These are phyloP conservation scores for Coemansia sp. DNA, from an alignment of 192 early-diverging fungal genomes.

Conservation along the genomic window DNA sequence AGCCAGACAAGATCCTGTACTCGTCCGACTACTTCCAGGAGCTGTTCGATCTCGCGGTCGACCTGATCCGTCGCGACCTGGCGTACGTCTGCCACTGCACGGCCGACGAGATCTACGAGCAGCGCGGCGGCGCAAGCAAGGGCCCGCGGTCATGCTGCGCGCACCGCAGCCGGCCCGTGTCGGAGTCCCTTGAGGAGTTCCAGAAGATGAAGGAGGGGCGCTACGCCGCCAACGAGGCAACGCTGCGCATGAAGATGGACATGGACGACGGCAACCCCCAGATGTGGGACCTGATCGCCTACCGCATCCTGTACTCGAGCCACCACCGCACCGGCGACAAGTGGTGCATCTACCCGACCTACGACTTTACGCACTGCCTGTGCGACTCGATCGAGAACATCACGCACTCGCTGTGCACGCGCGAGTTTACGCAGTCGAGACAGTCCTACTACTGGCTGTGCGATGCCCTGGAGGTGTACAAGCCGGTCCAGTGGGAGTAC, in stretches of 20 bases:
- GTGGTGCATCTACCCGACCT: conserved; percentile 99
- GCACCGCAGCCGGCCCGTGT: conserved; percentile 89
- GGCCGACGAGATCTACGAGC: conserved; percentile 84
- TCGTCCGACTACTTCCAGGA: conserved; percentile 97
- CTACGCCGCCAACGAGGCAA: conserved; percentile 87
- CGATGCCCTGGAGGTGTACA: conserved; percentile 97
- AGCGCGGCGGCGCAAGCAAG: conserved; percentile 86
- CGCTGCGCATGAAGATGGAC: conserved; percentile 99
- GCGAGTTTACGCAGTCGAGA: conserved; percentile 91
- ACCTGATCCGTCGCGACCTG: conserved; percentile 84
- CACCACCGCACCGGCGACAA: conserved; percentile 89
- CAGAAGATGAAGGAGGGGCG: conserved; percentile 98
- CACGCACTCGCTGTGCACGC: conserved; percentile 97
- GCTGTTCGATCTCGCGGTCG: conserved; percentile 91
- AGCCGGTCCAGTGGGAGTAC: conserved; percentile 99
- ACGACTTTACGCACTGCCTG: conserved; percentile 98
- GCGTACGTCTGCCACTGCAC: conserved; percentile 97
- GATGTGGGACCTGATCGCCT: conserved; percentile 99
- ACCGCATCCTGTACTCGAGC: conserved; percentile 86
- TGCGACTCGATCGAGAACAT: conserved; percentile 99
- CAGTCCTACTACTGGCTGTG: conserved; percentile 99
- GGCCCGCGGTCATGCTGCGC: conserved; percentile 83
- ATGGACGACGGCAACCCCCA: conserved; percentile 95
- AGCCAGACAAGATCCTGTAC: conserved; percentile 88
- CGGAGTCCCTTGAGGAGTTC: conserved; percentile 91